These are phyloP conservation scores for Plasmodium adleri DNA, from an alignment of 169 alveolate species.

Conservation along the genomic window DNA sequence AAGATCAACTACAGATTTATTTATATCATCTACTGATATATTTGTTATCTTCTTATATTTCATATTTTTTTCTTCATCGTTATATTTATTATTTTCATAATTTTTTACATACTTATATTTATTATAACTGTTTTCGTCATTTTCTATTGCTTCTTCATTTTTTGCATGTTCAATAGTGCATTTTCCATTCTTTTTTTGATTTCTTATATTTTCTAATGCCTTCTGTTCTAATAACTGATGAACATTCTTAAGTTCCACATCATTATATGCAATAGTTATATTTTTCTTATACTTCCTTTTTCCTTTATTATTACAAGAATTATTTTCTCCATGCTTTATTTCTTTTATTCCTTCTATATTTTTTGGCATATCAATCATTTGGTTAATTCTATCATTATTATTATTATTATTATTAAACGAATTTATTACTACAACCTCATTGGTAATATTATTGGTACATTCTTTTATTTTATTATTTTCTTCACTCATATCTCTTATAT, in stretches of 20 bases:
- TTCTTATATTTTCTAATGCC: neutral
- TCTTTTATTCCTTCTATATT: neutral
- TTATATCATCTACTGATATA: constrained; percentile 14
- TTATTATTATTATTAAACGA: too few relatives aligned
- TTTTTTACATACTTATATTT: neutral
- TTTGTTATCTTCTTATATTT: constrained; percentile 3
- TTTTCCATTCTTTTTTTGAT: constrained; percentile 2
- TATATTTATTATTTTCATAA: constrained; percentile 7
- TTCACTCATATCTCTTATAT: neutral
- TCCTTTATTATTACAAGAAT: neutral
- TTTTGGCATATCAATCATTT: neutral
- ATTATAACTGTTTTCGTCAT: neutral
- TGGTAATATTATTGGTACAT: neutral
- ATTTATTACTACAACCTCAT: too few relatives aligned
- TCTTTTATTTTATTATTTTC: neutral
- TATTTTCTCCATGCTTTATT: neutral
- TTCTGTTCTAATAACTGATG: constrained; percentile 9
- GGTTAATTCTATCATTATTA: too few relatives aligned
- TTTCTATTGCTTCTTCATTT: neutral
- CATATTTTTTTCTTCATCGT: constrained; percentile 5
- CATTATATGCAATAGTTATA: neutral
- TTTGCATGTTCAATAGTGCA: neutral
- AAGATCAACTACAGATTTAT: constrained; percentile 61
- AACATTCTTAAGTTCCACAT: neutral
- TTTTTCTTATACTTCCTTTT: constrained; percentile 10